Percentiles rank a stretch among this genome's conserved stretches.
These are phyloP conservation scores for Annona cherimola DNA, from an alignment of 164 flowering plant species.

Conservation along the genomic window DNA sequence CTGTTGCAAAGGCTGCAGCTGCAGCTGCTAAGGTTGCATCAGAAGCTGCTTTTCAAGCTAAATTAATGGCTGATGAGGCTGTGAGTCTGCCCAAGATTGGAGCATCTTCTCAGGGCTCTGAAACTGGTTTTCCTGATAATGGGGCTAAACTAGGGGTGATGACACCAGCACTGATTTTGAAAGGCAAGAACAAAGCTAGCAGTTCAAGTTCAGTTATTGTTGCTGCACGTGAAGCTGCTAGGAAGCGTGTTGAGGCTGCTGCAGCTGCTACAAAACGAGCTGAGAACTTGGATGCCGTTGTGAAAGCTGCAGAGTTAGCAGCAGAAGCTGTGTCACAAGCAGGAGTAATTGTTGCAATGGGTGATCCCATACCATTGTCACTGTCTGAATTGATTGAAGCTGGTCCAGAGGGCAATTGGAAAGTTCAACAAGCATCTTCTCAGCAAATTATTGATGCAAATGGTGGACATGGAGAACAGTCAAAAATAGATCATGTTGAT, in stretches of 20 bases:
- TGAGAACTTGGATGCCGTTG: constrained; percentile 85
- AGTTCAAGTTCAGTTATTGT: constrained; percentile 48
- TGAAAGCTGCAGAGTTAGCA: constrained; percentile 90
- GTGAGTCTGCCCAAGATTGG: constrained; percentile 24
- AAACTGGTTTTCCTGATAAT: constrained; percentile 21
- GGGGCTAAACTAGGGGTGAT: constrained; percentile 34
- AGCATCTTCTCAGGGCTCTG: constrained; percentile 18
- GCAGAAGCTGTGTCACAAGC: constrained; percentile 96
- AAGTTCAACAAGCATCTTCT: constrained; percentile 25
- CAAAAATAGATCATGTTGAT: constrained; percentile 9
- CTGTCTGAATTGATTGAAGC: constrained; percentile 47
- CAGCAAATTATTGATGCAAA: constrained; percentile 21
- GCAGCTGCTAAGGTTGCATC: constrained; percentile 95
- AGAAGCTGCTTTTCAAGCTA: constrained; percentile 89
- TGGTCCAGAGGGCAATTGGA: constrained; percentile 73
- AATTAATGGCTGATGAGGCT: constrained; percentile 80
- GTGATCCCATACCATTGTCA: constrained; percentile 63
- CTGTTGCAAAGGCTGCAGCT: constrained; percentile 97
- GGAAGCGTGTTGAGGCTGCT: constrained; percentile 80
- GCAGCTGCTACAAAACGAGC: constrained; percentile 83
- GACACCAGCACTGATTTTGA: constrained; percentile 57
- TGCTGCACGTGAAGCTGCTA: constrained; percentile 80
- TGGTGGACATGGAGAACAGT: constrained; percentile 11
- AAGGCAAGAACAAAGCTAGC: constrained; percentile 33
- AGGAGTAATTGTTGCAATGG: constrained; percentile 78